Conservation (phyloP, 2,329 filamentous ascomycete genomes). For the Zopfia rhizophila region DNA sequence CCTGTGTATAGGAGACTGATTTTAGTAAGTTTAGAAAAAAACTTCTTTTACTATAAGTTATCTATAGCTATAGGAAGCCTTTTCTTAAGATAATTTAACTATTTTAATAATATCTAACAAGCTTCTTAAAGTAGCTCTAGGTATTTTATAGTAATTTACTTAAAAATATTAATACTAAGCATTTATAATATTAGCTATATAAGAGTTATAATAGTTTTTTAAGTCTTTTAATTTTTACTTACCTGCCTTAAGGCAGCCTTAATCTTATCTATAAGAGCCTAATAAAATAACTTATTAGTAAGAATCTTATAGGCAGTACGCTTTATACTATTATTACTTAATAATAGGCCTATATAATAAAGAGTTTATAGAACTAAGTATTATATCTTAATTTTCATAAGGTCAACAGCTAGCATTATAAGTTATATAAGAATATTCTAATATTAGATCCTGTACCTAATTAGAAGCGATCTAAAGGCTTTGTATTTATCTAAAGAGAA, state of each 20-base stretch:
- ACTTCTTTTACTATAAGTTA: conserved; percentile 37
- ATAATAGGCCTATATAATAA: conserved; percentile 58
- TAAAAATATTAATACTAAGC: conserved; percentile 50
- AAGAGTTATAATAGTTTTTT: conserved; percentile 53
- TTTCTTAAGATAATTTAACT: conserved; percentile 50
- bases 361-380: conserved; percentile 62
- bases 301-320: conserved; percentile 53
- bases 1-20: conserved; percentile 55
- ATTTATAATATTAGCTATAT: conserved; percentile 55
- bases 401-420: conserved; percentile 58
- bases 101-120: conserved; percentile 52
- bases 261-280: conserved; percentile 27
- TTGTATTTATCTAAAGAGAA: conserved; percentile 67
- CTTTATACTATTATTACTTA: conserved; percentile 13
- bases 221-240: conserved; percentile 50
- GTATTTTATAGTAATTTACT: conserved; percentile 31
- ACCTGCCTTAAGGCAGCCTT: conserved; percentile 19
- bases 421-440: conserved; percentile 66
- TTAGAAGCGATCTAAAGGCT: conserved; percentile 59
- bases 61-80: conserved; percentile 34
- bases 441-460: conserved; percentile 64
- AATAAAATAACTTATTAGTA: conserved; percentile 45
- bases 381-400: conserved; percentile 61
- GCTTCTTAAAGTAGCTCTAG: conserved; percentile 44
- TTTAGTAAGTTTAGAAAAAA: conserved; percentile 50